A percentile compares a stretch with the other conserved stretches of the same genome.
Conservation (phyloP, 305 asterid genomes). For the Ajuga reptans region DNA sequence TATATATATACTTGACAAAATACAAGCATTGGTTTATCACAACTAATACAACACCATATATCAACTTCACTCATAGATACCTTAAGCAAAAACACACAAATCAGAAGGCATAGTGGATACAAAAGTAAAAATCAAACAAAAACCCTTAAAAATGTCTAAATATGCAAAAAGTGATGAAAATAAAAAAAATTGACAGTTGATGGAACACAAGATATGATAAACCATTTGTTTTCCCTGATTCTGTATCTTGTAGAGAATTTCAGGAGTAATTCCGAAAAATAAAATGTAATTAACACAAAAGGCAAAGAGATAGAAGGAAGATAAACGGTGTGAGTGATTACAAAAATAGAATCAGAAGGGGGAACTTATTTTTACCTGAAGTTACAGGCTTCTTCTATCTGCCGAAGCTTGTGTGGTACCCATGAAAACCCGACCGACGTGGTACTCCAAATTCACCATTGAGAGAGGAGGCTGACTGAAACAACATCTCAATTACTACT, state of each 20-base stretch:
- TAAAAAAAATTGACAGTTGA: neutral
- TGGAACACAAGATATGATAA: neutral
- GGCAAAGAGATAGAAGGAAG: neutral
- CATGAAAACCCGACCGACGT: neutral
- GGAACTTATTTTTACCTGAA: neutral
- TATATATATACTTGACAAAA: neutral
- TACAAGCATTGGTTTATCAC: neutral
- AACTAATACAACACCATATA: neutral
- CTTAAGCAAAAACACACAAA: neutral
- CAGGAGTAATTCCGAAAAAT: neutral
- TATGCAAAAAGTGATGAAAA: neutral
- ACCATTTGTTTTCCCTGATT: neutral
- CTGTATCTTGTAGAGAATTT: neutral
- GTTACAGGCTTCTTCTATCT: neutral
- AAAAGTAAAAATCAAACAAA: neutral
- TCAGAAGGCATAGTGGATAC: neutral
- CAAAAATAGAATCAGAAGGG: neutral
- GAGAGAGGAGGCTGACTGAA: neutral
- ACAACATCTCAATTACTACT: neutral
- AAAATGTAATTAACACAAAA: neutral
- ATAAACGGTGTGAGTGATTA: neutral
- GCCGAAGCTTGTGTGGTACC: neutral
- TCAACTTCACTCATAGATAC: neutral
- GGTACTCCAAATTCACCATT: neutral
- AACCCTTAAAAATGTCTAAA: neutral